Base-by-base conservation (phyloP, 176 grass and related monocot species). In the Elymus sibiricus region DNA sequence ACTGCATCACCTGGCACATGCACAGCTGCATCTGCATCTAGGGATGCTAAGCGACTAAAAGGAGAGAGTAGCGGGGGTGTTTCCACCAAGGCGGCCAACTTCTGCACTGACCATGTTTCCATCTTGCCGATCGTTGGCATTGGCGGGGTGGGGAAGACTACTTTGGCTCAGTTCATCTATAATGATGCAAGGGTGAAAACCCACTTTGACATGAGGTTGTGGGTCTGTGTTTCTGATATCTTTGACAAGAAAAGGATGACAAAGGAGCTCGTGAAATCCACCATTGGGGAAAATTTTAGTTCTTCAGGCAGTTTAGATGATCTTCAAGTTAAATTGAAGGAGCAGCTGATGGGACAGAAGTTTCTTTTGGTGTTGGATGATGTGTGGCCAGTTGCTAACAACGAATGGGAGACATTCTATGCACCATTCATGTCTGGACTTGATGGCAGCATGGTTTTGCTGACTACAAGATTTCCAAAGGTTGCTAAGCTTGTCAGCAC, bases 301-400 rank as follows among this genome's bases (percentile, higher is more conserved):
- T 32, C 28, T 31, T 27, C 25, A 64, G 62, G 12, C 27, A 29
- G 62, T 26, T 64, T 64, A 12, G 29, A 83, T 40, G 24, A 1
- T 58, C 46, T 82, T 40, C 66, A 82, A 6, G n/a, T n/a, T n/a
- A n/a, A n/a, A n/a, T n/a, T n/a, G n/a, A 9, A 6, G 6, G 28
- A 68, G n/a, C n/a, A n/a, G n/a, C n/a, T n/a, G n/a, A 51, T 5
- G 68, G 27, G 35, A 0, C 11, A 14, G n/a, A 81, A 53, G 8
- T 69, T 80, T 15, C 60, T 80, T 80, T 25, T 82, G 6, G 79
- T 70, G 44, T 16, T 82, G 3, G 81, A 83, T 83, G 67, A 72
- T 70, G 61, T 64, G 14, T 64, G 61, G 61, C 61, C 61, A 4
- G 28, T 24, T 64, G 61, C 25, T 25, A 64, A 64, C 14, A 11